Percentiles rank a stretch among this genome's conserved stretches.
Conservation (phyloP, 2,329 filamentous ascomycete species). For the Exophiala spinifera region DNA sequence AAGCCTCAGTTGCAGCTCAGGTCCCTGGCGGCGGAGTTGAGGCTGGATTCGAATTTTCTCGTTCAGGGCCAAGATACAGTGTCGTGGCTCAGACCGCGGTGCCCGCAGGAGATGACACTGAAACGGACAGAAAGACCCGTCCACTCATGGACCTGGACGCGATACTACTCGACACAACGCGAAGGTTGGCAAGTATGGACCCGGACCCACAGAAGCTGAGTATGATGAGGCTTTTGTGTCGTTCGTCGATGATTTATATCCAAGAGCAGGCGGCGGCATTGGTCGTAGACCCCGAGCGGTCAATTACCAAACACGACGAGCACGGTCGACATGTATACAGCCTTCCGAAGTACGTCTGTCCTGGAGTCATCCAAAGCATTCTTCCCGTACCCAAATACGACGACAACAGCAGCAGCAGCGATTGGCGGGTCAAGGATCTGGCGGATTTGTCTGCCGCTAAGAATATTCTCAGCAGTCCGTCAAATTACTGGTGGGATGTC, state of each 20-base stretch:
- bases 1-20: not conserved
- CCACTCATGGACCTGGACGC: constrained; percentile 4
- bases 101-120: not conserved
- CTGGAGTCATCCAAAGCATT: constrained; percentile 6
- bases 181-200: constrained; percentile 2
- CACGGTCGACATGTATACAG: not conserved
- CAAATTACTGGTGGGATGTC: constrained; percentile 9
- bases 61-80: no score
- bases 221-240: constrained; percentile 9
- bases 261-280: constrained; percentile 5
- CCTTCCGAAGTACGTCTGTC: constrained; percentile 5
- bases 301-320: not conserved
- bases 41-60: no score
- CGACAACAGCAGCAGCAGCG: not conserved
- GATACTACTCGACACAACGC: not conserved
- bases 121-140: constrained; percentile 1
- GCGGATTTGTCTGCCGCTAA: not conserved
- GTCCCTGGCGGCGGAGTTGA: not conserved
- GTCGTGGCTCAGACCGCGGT: no score
- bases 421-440: constrained; percentile 3
- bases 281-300: constrained; percentile 3
- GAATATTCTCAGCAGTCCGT: not conserved
- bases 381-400: constrained; percentile 2
- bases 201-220: constrained; percentile 6
- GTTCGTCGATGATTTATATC: constrained; percentile 8